A percentile compares a stretch with the other conserved stretches of the same genome.
Conservation (phyloP, 352 stramenopile species). For the Phytopythium ostracodes region DNA sequence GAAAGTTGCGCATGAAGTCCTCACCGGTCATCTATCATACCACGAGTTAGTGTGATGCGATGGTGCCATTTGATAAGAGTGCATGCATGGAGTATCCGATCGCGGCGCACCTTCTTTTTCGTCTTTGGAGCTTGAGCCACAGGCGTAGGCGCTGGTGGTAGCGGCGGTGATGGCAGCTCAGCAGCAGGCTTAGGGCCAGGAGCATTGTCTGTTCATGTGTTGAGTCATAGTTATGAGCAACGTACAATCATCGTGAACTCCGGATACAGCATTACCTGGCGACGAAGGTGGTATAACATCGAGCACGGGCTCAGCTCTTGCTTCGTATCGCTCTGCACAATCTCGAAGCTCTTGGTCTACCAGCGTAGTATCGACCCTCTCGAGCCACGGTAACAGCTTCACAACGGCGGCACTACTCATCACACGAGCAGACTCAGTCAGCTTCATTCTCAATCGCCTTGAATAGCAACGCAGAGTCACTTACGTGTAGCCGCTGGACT, state of each 20-base stretch:
- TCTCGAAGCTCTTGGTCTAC: constrained; percentile 43
- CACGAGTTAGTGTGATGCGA: background rate
- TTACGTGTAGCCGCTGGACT: constrained; percentile 43
- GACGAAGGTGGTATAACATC: background rate
- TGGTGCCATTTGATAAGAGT: background rate
- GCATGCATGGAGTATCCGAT: too few species aligned
- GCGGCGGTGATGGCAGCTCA: background rate
- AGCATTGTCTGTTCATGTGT: background rate
- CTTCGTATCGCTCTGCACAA: background rate
- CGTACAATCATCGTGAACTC: background rate
- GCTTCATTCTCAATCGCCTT: too few species aligned
- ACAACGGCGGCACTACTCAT: constrained; percentile 25
- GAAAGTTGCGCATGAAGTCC: constrained; percentile 64
- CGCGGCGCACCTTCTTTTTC: background rate
- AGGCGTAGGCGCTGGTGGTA: background rate
- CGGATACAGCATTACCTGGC: background rate
- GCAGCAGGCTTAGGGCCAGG: background rate
- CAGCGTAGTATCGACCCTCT: constrained; percentile 34
- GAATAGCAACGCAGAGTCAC: background rate
- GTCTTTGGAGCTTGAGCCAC: background rate
- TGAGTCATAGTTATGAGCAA: background rate
- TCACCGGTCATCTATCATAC: constrained; percentile 34
- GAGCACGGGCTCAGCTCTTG: background rate
- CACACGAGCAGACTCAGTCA: background rate
- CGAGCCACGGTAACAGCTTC: constrained; percentile 43